A percentile compares a stretch with the other conserved stretches of the same genome.
Evolutionary conservation across 2,329 filamentous ascomycete genomes (phyloP).

Genomic region (Aspergillus niger): DNA sequence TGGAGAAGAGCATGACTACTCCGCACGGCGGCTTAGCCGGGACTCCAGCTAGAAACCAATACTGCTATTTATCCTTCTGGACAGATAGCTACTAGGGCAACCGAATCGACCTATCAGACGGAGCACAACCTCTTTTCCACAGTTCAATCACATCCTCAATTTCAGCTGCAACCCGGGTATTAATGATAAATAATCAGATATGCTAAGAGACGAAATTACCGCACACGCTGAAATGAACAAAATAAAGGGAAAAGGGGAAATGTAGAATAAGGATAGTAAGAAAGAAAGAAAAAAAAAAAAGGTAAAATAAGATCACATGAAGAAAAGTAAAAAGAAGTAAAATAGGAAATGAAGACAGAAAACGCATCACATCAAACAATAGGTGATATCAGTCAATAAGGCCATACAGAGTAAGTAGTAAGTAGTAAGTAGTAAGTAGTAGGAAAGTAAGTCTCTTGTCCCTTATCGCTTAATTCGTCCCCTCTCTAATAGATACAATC

Average conservation of each 20-base stretch:
- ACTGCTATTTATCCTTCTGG: too few species aligned
- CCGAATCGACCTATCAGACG: not conserved
- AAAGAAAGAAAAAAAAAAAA: not conserved
- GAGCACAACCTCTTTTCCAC: not conserved
- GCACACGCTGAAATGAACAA: too few species aligned
- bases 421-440: too few species aligned
- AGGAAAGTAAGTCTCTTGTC: too few species aligned
- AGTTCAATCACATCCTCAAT: not conserved
- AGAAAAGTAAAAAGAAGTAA: not conserved
- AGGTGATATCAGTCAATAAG: too few species aligned
- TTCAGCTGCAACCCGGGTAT: not conserved
- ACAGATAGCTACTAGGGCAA: not conserved
- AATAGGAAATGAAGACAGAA: not conserved
- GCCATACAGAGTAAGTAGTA: too few species aligned
- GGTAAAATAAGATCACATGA: slow-evolving; percentile 9
- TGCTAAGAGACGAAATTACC: not conserved
- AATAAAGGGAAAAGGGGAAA: too few species aligned
- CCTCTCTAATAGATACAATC: too few species aligned
- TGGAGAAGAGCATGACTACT: too few species aligned
- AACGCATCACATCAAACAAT: not conserved
- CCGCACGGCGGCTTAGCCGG: too few species aligned
- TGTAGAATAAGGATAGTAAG: slow-evolving; percentile 13
- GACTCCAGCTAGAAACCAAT: too few species aligned
- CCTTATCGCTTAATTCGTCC: too few species aligned
- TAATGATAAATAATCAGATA: not conserved